Evolutionary conservation across 1,284 basidiomycete species (phyloP).

Genomic region (Ceratobasidium sp.): DNA sequence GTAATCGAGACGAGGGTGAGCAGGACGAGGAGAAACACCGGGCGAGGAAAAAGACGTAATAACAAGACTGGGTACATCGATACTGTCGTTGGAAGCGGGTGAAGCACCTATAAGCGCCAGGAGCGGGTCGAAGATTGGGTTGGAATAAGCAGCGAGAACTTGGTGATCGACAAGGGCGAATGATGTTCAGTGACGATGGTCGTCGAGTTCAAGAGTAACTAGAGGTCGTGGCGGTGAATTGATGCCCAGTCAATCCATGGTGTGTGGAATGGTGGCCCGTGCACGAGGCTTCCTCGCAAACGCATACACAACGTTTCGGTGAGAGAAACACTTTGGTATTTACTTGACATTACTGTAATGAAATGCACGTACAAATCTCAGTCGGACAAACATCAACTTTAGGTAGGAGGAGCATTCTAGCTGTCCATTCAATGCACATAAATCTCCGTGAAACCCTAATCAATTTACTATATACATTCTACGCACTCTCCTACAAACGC

Average conservation of each 20-base stretch:
- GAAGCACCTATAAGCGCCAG: too few relatives aligned
- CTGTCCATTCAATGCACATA: conserved; percentile 35
- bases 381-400: conserved; percentile 31
- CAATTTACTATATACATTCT: conserved; percentile 39
- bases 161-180: conserved; percentile 7
- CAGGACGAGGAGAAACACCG: background rate
- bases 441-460: conserved; percentile 35
- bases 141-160: background rate
- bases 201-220: conserved; percentile 16
- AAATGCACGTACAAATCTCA: conserved; percentile 36
- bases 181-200: conserved; percentile 9
- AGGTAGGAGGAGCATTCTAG: conserved; percentile 24
- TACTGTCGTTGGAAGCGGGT: too few relatives aligned
- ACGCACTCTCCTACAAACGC: conserved; percentile 4
- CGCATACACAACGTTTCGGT: background rate
- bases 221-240: conserved; percentile 2
- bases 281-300: background rate
- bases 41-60: background rate
- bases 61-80: background rate
- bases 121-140: too few relatives aligned
- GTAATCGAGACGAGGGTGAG: background rate
- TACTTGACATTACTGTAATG: conserved; percentile 29
- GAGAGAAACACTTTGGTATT: conserved; percentile 20
- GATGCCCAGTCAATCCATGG: background rate
- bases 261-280: background rate